Base-by-base conservation (phyloP, 208 protist species). In the Trypanosoma mega region DNA sequence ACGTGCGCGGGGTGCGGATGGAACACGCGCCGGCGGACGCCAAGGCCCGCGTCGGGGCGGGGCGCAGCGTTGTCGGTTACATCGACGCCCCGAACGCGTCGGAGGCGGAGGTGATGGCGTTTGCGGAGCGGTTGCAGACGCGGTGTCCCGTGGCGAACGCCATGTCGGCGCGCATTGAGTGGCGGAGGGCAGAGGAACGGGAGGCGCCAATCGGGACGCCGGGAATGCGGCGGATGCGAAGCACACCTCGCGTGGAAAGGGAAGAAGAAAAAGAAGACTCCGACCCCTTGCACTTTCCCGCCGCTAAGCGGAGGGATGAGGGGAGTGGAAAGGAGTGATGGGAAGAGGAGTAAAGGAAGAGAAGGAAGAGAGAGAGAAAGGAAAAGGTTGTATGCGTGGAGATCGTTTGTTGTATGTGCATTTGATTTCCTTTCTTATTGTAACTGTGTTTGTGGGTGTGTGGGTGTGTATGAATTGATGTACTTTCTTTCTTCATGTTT, bases 1-100 rank as follows among this genome's bases (percentile, higher is more conserved):
- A 94, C 52, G 85, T 94, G 16, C 80, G 85, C 60, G 73, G 82
- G 48, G 80, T 94, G 1, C 69, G 71, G 27, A 82, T 94, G 71
- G 75, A 81, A n/a, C 41, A 92, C 0, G 87, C 92, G 62, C 79
- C 90, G 74, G 63, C 55, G 18, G 63, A 50, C 30, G 63, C 45
- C 36, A 44, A 33, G 20, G 33, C 48, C 21, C 44, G 61, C n/a
- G 67, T 89, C 1, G 75, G 69, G 14, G 56, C 74, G n/a, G 79
- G 88, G 21, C 63, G 68, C 20, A 74, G 87, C 2, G 80, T 94
- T 2, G 85, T 94, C 4, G 88, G 88, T 49, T 91, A 92, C 72
- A 94, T 94, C 51, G 85, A 92, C 31, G 88, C 88, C 3, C 88
- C 88, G 3, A 44, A 51, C 5, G 82, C 80, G 0, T 77, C 78